Conservation (phyloP, 2,329 filamentous ascomycete species). For the Aspergillus floridensis region DNA sequence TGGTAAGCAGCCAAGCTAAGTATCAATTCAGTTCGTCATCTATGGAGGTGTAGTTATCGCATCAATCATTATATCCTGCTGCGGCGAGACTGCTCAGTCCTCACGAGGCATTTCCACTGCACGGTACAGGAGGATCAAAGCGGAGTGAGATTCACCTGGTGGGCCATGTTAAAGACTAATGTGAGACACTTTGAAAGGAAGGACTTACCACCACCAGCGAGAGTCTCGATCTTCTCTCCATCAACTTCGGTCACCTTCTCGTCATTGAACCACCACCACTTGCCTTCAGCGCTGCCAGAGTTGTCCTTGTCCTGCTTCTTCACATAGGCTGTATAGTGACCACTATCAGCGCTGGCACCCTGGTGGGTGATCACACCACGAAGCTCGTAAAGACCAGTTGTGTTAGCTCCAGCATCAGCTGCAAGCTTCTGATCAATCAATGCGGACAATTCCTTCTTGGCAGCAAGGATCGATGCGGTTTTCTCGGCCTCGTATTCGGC, state of each 20-base stretch:
- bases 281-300: constrained; percentile 76
- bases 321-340: constrained; percentile 96
- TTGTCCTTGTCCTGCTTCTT: constrained; percentile 81
- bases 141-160: constrained; percentile 51
- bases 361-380: constrained; percentile 94
- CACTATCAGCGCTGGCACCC: constrained; percentile 92
- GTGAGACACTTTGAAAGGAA: background rate
- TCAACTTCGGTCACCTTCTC: constrained; percentile 94
- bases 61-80: background rate
- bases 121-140: constrained; percentile 51
- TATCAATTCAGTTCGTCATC: constrained; percentile 1
- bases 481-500: constrained; percentile 87
- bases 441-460: constrained; percentile 83
- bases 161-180: constrained; percentile 16
- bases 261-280: constrained; percentile 99
- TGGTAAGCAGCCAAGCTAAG: background rate
- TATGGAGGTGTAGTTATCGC: background rate
- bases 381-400: constrained; percentile 92
- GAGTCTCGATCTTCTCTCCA: constrained; percentile 81
- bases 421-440: constrained; percentile 73
- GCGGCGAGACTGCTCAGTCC: constrained; percentile 25
- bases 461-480: constrained; percentile 67
- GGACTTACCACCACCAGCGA: constrained; percentile 76
- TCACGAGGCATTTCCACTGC: constrained; percentile 49
- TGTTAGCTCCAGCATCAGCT: constrained; percentile 79